These are phyloP conservation scores for Malus hybrid DNA, from an alignment of 331 rosid species.

Conservation along the genomic window DNA sequence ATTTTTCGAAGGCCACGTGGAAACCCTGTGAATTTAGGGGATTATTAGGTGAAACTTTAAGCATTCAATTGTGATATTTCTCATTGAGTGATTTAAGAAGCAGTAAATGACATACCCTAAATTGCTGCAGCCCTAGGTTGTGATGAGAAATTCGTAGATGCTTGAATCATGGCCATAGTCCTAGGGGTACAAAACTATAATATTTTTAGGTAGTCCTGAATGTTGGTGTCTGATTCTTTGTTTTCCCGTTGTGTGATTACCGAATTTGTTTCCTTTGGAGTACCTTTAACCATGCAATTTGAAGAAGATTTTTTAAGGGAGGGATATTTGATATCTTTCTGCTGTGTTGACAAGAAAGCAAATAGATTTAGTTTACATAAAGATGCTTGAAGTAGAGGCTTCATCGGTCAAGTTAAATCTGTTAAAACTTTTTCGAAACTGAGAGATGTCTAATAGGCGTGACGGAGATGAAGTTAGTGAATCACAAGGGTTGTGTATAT, in stretches of 20 bases:
- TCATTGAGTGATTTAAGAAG: neutral
- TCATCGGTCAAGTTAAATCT: neutral
- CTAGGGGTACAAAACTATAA: neutral
- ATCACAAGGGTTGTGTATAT: neutral
- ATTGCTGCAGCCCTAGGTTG: neutral
- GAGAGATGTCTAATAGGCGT: neutral
- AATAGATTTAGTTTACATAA: neutral
- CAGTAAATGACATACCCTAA: neutral
- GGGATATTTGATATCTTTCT: no score
- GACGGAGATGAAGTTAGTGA: neutral
- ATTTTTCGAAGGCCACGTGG: neutral
- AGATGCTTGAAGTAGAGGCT: neutral
- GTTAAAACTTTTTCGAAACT: neutral
- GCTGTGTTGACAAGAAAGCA: neutral
- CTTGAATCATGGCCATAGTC: neutral
- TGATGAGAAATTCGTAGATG: neutral
- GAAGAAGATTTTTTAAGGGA: neutral
- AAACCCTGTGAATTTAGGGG: neutral
- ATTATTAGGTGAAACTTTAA: neutral
- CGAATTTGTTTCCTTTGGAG: neutral
- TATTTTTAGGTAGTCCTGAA: neutral
- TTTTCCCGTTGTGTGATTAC: neutral
- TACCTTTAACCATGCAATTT: neutral
- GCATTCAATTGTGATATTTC: neutral
- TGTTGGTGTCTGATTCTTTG: neutral